These are phyloP conservation scores for Viridothelium virens DNA, from an alignment of 495 filamentous ascomycete species.

Conservation along the genomic window DNA sequence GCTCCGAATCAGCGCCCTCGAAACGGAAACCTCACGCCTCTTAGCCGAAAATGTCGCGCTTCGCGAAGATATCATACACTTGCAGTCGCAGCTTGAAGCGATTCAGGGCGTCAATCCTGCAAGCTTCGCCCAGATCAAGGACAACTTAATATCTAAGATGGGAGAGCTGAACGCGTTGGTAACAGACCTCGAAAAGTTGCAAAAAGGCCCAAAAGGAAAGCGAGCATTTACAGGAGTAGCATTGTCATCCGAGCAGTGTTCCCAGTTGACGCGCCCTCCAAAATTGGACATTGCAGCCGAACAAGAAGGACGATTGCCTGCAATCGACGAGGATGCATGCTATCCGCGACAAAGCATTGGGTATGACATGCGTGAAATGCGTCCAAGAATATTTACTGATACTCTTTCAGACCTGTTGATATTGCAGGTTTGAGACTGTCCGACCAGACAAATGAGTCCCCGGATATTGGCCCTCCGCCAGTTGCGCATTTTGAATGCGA, in stretches of 20 bases:
- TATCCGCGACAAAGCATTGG: constrained; percentile 67
- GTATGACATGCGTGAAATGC: constrained; percentile 37
- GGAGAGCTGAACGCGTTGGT: constrained; percentile 50
- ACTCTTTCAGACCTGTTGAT: constrained; percentile 14
- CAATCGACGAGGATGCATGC: constrained; percentile 74
- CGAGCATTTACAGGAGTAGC: background rate
- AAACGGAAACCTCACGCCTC: constrained; percentile 74
- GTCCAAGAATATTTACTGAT: background rate
- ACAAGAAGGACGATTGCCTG: constrained; percentile 60
- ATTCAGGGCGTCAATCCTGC: background rate
- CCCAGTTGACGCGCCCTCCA: background rate
- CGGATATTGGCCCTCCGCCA: constrained; percentile 58
- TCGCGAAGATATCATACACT: constrained; percentile 64
- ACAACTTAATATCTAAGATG: constrained; percentile 48
- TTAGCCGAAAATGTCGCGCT: constrained; percentile 82
- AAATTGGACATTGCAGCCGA: background rate
- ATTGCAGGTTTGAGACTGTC: constrained; percentile 20
- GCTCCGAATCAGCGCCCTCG: constrained; percentile 75
- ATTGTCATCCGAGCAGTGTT: constrained; percentile 10
- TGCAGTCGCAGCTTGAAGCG: constrained; percentile 55
- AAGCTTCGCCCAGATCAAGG: constrained; percentile 28
- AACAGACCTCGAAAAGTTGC: constrained; percentile 39
- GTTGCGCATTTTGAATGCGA: constrained; percentile 58
- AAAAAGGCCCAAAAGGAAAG: constrained; percentile 14
- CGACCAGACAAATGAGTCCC: constrained; percentile 45